Percentiles rank a stretch among this genome's conserved stretches.
phyloP scores from a whole-genome alignment of 352 stramenopile genomes.

The Phytopythium cucurbitacearum region DNA sequence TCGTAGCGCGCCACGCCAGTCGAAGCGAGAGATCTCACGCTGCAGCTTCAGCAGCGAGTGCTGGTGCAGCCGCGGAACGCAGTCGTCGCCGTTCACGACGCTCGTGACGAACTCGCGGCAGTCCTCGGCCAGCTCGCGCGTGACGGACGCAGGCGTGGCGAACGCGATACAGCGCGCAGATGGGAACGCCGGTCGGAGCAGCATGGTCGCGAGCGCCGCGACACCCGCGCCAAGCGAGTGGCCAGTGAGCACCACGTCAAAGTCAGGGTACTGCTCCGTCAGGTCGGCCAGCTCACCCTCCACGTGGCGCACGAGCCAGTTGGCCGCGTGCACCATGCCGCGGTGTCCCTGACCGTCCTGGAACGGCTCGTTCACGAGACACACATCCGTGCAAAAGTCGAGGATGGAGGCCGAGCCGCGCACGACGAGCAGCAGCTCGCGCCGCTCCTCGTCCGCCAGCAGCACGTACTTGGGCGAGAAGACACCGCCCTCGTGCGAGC shows the following conservation, averaged over 20 bases:
- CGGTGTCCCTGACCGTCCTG: conserved; percentile 62
- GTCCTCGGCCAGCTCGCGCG: conserved; percentile 39
- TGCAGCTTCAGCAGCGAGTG: conserved; percentile 66
- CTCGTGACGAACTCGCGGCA: conserved; percentile 62
- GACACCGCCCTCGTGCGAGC: conserved; percentile 53
- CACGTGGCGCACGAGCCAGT: conserved; percentile 63
- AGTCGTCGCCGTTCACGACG: conserved; percentile 80
- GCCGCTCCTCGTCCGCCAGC: conserved; percentile 45
- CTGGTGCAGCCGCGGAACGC: conserved; percentile 73
- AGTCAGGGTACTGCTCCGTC: conserved; percentile 37
- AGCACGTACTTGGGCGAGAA: conserved; percentile 78
- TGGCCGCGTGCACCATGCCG: conserved; percentile 74
- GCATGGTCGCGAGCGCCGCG: conserved; percentile 59
- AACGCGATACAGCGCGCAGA: conserved; percentile 62
- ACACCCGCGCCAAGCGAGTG: conserved; percentile 72
- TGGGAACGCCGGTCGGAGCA: conserved; percentile 36
- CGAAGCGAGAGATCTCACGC: conserved; percentile 56
- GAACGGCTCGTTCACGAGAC: conserved; percentile 74
- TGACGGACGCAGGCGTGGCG: conserved; percentile 70
- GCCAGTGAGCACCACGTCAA: conserved; percentile 54
- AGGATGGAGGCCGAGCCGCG: conserved; percentile 70
- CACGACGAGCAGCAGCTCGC: conserved; percentile 56
- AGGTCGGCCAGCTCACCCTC: conserved; percentile 42
- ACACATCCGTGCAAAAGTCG: conserved; percentile 82
- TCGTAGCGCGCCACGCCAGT: conserved; percentile 57